Percentiles rank a stretch among this genome's conserved stretches.
Evolutionary conservation across 176 grass and related monocot genomes (phyloP).

Genomic region (Elymus sibiricus): DNA sequence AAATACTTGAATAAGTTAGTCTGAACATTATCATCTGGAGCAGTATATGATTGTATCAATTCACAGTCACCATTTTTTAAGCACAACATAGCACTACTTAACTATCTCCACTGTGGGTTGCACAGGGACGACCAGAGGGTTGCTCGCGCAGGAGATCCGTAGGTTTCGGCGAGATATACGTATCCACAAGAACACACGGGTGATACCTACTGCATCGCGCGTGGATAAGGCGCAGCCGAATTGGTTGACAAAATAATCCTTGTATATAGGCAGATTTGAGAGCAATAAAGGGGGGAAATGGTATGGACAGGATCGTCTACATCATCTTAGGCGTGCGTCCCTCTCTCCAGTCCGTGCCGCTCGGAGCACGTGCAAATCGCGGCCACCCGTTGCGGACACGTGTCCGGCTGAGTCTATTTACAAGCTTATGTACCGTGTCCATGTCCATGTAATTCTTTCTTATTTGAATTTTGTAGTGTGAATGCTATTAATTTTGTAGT

Average conservation of each 20-base stretch:
- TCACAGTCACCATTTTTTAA: not conserved
- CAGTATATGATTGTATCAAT: not conserved
- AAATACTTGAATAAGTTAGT: not conserved
- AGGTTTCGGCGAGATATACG: not conserved
- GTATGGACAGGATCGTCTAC: conserved; percentile 22
- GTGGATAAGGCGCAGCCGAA: not conserved
- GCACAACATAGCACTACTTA: not conserved
- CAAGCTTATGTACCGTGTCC: not conserved
- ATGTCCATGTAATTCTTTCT: conserved; percentile 3
- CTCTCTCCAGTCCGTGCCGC: not conserved
- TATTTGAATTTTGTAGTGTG: not conserved
- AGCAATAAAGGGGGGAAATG: not conserved
- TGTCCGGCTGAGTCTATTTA: not conserved
- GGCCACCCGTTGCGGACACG: not conserved
- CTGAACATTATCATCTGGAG: not conserved
- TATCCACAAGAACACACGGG: conserved; percentile 7
- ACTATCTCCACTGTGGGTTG: not conserved
- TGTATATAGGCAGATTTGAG: not conserved
- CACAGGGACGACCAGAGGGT: not conserved
- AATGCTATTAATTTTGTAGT: not conserved
- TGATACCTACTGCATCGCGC: not conserved
- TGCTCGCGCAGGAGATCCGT: not conserved
- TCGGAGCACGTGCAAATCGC: no score
- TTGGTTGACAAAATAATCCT: not conserved
- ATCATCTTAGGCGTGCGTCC: not conserved